Evolutionary conservation across 2,329 filamentous ascomycete species (phyloP), one percentile per base, ranked within the genome.

Genomic region (Claviceps lovelessii): DNA sequence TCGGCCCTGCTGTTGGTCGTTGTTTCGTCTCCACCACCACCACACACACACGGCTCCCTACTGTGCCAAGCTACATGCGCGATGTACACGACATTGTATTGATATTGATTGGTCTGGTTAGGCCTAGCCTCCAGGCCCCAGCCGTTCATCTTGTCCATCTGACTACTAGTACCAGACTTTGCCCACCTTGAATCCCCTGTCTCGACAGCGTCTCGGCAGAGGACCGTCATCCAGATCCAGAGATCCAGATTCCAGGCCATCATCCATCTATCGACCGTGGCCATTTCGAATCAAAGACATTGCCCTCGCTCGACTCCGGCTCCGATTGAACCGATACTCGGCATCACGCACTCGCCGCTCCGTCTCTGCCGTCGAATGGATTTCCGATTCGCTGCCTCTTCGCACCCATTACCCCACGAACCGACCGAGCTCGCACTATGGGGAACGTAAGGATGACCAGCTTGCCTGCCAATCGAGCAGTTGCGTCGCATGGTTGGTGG

Each of bases 391-490:
- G 31, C 5, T 19, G 1, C 31, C 17, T 45, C 29, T 37, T 17
- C n/a, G 9, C 19, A 41, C 17, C 23, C 31, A 23, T 53, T 17
- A 10, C 11, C n/a, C 13, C n/a, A 35, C 29, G 29, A 37, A 45
- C 17, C 45, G 45, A n/a, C 23, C 31, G 10, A 10, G 8, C 47
- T 48, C 23, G 52, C 47, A 35, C 35, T 11, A 56, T 54, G 55
- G 41, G 49, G 13, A 61, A 61, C 42, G 51, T 61, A 17, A 59
- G 58, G 11, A 55, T 61, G 35, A 57, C 55, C 17, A 56, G 55
- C 35, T 50, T 61, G 46, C 56, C 53, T 19, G 41, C 57, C 6
- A 49, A 60, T 44, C 55, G 60, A 15, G 41, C 51, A 41, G 54
- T 60, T 35, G 59, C 60, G 45, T 46, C 33, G n/a, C 57, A 58